Evolutionary conservation across 164 flowering plant genomes (phyloP), one percentile per base, ranked within the genome.

Genomic region (Chloranthus sessilifolius): DNA sequence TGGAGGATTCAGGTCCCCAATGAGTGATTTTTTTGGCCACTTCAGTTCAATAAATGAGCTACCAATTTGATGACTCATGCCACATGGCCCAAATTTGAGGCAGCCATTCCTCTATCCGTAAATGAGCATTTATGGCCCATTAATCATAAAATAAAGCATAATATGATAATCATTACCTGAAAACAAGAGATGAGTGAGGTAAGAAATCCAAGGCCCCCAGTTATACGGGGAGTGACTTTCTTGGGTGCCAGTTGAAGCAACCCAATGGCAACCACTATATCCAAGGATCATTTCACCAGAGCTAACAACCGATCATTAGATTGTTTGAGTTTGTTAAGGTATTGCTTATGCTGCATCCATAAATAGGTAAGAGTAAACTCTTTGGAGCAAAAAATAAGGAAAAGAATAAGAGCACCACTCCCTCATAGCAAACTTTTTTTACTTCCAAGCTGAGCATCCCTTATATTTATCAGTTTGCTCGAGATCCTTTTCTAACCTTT

Each of bases 201-300:
- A 29, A 61, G 62, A 55, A 94, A 87, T 57, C 99, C 99, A 54
- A 89, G 72, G 42, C 78, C 99, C 52, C 99, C 97, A 4, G 95
- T 83, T 1, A 94, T 90, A 49, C 99, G 95, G 15, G 99, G 88
- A 50, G 78, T 94, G 47, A 89, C 83, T 61, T 83, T 87, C 74
- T 81, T 85, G 20, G 99, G 99, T 30, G 95, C 92, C 73, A 94
- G 55, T 60, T 89, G 96, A 60, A 94, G 97, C 69, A 94, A 63
- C 27, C 99, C 99, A 31, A 76, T 77, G 2, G 99, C 97, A 40
- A 94, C 97, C 22, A 83, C 92, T 31, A 77, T 66, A 65, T 94
- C 99, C 69, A 87, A 66, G 17, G 60, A 64, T 10, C 97, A 71
- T 72, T 86, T 88, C 38, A 86, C 58, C 22, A 88, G 67, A 36